Base-by-base conservation (phyloP, 371 early-diverging fungal species). In the Entomophthora muscae region DNA sequence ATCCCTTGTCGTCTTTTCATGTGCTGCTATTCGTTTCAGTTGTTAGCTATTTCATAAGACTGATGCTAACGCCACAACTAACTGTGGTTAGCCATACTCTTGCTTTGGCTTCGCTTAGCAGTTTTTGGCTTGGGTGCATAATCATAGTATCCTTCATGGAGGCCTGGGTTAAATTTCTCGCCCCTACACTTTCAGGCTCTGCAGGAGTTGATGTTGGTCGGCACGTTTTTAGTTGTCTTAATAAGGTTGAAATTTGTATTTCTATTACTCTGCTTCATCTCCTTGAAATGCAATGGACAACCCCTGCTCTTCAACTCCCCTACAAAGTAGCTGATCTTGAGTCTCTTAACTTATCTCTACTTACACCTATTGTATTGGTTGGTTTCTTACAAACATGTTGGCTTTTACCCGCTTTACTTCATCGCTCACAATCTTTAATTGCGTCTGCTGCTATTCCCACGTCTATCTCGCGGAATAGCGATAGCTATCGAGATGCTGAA, bases 311-410 rank as follows among this genome's bases (percentile, higher is more conserved):
- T 13, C 63, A 63, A 27, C 3, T 52, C 24, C 54, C 63, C 32
- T 63, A 63, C n/a, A 52, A 63, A 21, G 17, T 30, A 13, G 27
- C 24, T 7, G 31, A 29, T 13, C 54, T 63, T 23, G 63, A 63
- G 23, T 52, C 21, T 3, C 54, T 63, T 24, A 51, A 63, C 32
- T 32, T 63, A 53, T 28, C 24, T 5, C 13, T 63, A 23, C 54
- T 63, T 26, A 30, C 32, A 30, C 63, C 63, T n/a, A 63, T 63
- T 27, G 52, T n/a, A 27, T 23, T 63, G 10, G 63, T 63, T 24
- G 22, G 52, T 21, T 63, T 63, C 30, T 32, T 63, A 54, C 63
- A 63, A 52, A 63, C 63, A 22, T 63, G 63, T 55, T 63, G 63
- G 63, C 32, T 63, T 12, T 32, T 63, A 29, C 63, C 63, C 3